Conservation (phyloP, 352 stramenopile genomes). For the Phytophthora litchii region DNA sequence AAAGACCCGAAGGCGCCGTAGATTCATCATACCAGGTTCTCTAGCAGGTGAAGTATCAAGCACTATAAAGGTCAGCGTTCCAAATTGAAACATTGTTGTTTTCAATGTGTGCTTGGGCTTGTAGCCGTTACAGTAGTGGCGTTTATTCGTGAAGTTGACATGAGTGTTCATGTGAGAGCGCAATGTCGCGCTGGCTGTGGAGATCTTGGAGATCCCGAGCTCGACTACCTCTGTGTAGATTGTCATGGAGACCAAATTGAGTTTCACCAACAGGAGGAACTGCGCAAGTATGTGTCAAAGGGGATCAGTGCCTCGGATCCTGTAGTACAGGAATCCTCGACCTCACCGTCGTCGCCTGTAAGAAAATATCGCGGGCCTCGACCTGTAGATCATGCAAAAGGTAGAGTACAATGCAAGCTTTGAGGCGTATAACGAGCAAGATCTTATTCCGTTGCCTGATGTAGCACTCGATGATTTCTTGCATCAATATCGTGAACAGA, state of each 20-base stretch:
- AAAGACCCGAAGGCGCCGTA: constrained; percentile 42
- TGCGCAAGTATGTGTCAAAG: constrained; percentile 41
- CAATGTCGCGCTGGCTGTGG: constrained; percentile 63
- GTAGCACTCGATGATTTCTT: constrained; percentile 60
- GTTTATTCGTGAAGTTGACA: constrained; percentile 12
- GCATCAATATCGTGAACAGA: constrained; percentile 42
- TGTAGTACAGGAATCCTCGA: constrained; percentile 2
- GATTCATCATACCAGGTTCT: constrained; percentile 7
- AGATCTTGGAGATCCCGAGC: constrained; percentile 59
- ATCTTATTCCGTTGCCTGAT: neutral
- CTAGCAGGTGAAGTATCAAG: constrained; percentile 4
- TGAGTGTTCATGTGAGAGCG: constrained; percentile 56
- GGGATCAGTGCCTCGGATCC: neutral
- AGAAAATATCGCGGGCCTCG: constrained; percentile 43
- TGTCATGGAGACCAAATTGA: constrained; percentile 65
- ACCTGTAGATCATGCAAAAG: constrained; percentile 62
- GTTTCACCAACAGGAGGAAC: constrained; percentile 44
- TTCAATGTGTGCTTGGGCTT: constrained; percentile 6
- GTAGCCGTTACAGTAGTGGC: constrained; percentile 11
- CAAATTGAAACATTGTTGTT: constrained; percentile 21
- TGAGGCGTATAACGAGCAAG: neutral
- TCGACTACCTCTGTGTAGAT: constrained; percentile 69
- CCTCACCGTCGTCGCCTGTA: constrained; percentile 8
- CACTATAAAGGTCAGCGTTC: constrained; percentile 6
- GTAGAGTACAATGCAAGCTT: constrained; percentile 9